Conservation (phyloP, 768 basidiomycete species). For the Trametes sanguinea region DNA sequence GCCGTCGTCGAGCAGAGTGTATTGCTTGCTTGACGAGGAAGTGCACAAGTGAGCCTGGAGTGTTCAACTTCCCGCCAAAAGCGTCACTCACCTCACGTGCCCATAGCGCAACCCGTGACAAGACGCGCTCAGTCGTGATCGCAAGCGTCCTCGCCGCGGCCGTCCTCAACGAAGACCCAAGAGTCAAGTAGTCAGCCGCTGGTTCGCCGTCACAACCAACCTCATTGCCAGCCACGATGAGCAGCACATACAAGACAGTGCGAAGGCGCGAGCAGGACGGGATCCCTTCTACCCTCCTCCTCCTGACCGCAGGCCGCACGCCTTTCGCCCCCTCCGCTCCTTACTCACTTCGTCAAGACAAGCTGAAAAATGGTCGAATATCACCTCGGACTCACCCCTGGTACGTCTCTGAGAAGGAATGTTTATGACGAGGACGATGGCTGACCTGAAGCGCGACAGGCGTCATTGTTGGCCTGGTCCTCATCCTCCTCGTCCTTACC, state of each 20-base stretch:
- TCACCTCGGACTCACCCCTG: constrained; percentile 19
- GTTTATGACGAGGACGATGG: no score
- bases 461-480: constrained; percentile 18
- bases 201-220: not conserved
- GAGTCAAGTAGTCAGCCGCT: not conserved
- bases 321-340: not conserved
- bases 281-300: not conserved
- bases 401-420: not conserved
- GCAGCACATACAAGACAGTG: constrained; percentile 7
- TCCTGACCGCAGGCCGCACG: not conserved
- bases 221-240: constrained; percentile 12
- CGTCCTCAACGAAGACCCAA: not conserved
- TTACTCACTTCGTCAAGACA: not conserved
- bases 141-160: no score
- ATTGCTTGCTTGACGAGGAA: no score
- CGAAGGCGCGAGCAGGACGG: not conserved
- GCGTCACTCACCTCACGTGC: no score
- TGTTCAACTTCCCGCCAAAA: no score
- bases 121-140: not conserved
- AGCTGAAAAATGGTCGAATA: constrained; percentile 15
- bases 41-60: no score
- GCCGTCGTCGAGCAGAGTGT: no score
- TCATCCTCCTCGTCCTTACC: constrained; percentile 14
- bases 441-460: not conserved
- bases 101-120: no score